A percentile compares a stretch with the other conserved stretches of the same genome.
Conservation (phyloP, 1,284 basidiomycete species). For the Testicularia cyperi region DNA sequence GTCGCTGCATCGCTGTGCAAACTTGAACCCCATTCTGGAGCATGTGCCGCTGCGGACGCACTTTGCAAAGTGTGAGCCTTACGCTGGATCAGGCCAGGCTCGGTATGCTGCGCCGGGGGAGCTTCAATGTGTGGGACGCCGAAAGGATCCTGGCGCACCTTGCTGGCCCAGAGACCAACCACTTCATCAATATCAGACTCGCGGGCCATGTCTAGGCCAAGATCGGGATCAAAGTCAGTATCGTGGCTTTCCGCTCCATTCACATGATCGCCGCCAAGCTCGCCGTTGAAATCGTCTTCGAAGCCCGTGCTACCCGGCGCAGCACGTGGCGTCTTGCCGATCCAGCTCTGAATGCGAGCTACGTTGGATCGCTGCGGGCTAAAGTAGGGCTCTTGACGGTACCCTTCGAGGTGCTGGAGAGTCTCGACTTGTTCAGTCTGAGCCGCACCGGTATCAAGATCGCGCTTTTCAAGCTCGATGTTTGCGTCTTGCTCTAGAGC, state of each 20-base stretch:
- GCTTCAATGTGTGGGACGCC: conserved; percentile 9
- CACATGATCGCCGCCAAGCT: no score
- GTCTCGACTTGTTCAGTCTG: neutral
- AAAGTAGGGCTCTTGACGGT: conserved; percentile 3
- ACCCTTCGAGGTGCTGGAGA: neutral
- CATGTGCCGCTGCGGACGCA: no score
- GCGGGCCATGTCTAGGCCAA: neutral
- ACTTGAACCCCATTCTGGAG: no score
- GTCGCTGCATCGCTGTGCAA: neutral
- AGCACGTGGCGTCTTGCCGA: conserved; percentile 22
- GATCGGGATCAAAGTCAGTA: conserved; percentile 9
- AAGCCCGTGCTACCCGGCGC: conserved; percentile 5
- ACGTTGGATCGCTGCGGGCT: conserved; percentile 22
- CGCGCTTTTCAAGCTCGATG: no score
- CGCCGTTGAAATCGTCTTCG: neutral
- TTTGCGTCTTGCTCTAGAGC: no score
- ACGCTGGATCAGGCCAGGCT: neutral
- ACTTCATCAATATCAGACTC: conserved; percentile 28
- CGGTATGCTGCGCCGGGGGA: conserved; percentile 3
- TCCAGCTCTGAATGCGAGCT: conserved; percentile 34
- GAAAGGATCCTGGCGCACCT: conserved; percentile 11
- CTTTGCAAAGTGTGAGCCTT: no score
- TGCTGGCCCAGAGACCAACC: conserved; percentile 26
- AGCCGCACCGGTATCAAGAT: neutral
- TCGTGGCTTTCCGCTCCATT: no score